Evolutionary conservation across 78 protist genomes (phyloP), one percentile per base, ranked within the genome.

Genomic region (Pigoraptor vietnamica): DNA sequence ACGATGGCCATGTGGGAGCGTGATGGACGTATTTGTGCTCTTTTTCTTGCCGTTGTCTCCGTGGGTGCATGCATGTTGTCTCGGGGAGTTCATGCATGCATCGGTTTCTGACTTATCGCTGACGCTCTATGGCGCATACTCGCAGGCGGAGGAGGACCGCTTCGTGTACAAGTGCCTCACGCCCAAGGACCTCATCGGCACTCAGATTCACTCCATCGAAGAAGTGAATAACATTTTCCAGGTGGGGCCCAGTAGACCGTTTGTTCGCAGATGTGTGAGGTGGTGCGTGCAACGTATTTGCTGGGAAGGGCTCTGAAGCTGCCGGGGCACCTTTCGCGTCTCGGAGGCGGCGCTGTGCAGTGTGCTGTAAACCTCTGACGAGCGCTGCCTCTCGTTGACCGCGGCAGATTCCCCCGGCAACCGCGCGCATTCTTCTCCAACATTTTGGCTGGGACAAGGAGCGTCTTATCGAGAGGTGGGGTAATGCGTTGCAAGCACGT

Each of bases 371-470:
- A n/a, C n/a, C n/a, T n/a, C n/a, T n/a, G 67, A 48, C 6, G 14
- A 21, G 67, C 14, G 29, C 29, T 48, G 67, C 14, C 14, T 6
- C 14, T 21, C 67, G 6, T 48, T 48, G 6, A 14, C 67, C 35
- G 1, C 10, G 6, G n/a, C 84, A 79, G 38, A 91, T 91, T 82
- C 92, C 92, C 0, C 34, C 83, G 25, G 36, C 92, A 39, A 86
- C 92, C 37, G 83, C 88, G 32, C 92, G 92, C 10, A 34, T 36
- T 21, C 81, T 91, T 2, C 92, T 91, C 33, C 39, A 37, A 35
- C 89, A 84, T 32, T 91, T 82, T 38, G 39, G 39, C 84, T 91
- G 93, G 93, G 37, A 84, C 81, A 82, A 91, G 35, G 86, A 82
- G 34, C 88, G 40, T 0, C 35, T 91, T 0, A 6, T 91, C 9